Percentiles rank a stretch among this genome's conserved stretches.
Conservation (phyloP, 352 stramenopile genomes). For the Globisporangium acanthophoron region DNA sequence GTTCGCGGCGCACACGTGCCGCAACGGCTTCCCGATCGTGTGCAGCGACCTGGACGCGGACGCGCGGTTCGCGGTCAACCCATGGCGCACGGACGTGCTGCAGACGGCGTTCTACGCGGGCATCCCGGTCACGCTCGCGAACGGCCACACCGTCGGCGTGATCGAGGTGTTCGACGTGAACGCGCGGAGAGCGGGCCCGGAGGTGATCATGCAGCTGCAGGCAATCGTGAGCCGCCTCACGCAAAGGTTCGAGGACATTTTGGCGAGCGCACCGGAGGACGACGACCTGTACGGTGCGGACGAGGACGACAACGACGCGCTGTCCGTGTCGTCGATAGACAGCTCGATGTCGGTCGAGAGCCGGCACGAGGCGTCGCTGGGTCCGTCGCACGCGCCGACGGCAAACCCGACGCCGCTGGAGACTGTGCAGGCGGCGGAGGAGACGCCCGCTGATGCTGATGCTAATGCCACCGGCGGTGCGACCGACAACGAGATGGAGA, state of each 20-base stretch:
- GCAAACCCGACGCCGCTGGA: not conserved
- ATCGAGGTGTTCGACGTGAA: conserved; percentile 51
- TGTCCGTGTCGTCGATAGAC: conserved; percentile 16
- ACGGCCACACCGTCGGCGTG: conserved; percentile 48
- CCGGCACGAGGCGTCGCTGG: conserved; percentile 1
- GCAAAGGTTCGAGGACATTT: conserved; percentile 47
- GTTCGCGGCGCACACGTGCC: conserved; percentile 46
- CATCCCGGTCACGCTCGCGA: conserved; percentile 48
- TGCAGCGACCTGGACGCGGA: conserved; percentile 46
- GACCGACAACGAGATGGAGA: conserved; percentile 65
- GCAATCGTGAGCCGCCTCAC: conserved; percentile 43
- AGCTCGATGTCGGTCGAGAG: conserved; percentile 16
- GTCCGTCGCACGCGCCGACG: not conserved
- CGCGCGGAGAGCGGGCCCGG: conserved; percentile 33
- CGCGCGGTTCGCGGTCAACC: conserved; percentile 50
- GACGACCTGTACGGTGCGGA: not conserved
- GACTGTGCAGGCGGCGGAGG: not conserved
- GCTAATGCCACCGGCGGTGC: not conserved
- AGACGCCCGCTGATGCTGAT: not conserved
- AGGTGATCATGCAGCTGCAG: conserved; percentile 52
- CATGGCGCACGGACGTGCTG: conserved; percentile 31
- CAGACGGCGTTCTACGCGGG: conserved; percentile 57
- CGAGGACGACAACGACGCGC: conserved; percentile 12
- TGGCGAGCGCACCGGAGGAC: conserved; percentile 16
- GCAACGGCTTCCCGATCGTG: conserved; percentile 43